These are phyloP conservation scores for Aurinia saxatilis DNA, from an alignment of 345 rosid genomes.

Conservation along the genomic window DNA sequence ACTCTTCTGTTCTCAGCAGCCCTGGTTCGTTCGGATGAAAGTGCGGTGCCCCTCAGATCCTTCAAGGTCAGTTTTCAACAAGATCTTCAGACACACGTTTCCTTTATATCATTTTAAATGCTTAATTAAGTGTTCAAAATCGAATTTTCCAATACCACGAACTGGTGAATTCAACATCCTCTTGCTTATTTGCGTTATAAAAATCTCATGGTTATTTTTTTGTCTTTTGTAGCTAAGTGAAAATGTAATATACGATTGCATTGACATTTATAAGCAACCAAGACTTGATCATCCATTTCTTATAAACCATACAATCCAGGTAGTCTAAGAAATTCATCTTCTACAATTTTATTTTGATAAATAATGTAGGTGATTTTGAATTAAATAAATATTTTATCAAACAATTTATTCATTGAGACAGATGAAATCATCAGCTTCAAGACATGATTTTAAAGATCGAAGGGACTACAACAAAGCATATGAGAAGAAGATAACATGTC, in stretches of 20 bases:
- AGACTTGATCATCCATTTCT: conserved; percentile 11
- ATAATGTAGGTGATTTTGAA: background rate
- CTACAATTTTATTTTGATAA: background rate
- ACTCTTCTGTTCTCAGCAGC: background rate
- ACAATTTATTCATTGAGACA: background rate
- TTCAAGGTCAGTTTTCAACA: background rate
- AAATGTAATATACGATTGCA: conserved; percentile 15
- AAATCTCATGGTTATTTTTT: background rate
- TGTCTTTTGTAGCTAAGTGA: background rate
- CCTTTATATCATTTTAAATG: too few species aligned
- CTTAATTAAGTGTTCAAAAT: background rate
- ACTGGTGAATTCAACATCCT: background rate
- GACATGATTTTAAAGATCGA: background rate
- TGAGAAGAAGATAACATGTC: background rate
- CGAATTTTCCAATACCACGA: background rate
- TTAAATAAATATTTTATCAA: background rate
- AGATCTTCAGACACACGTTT: too few species aligned
- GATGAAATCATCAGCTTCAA: background rate
- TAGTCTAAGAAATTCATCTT: background rate
- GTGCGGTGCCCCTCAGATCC: background rate
- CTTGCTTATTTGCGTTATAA: too few species aligned
- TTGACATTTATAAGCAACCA: conserved; percentile 15
- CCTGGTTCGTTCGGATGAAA: background rate
- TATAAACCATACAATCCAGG: conserved; percentile 7
- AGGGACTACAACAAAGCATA: too few species aligned